Evolutionary conservation across 306 rosid genomes (phyloP), one percentile per base, ranked within the genome.

Genomic region (Pterocarpus santalinus): DNA sequence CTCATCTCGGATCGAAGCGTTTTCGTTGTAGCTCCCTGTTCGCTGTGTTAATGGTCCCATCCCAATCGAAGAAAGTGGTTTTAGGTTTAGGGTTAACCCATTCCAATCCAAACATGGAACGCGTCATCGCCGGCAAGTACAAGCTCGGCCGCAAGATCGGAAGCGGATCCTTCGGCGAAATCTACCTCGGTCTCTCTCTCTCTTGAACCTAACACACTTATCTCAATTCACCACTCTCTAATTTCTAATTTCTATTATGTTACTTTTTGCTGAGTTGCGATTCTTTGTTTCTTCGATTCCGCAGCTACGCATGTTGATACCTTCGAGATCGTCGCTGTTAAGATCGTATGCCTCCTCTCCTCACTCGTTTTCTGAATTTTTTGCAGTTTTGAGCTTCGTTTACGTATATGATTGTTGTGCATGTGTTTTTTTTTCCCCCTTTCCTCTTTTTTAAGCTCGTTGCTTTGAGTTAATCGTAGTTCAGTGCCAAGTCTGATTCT

Each of bases 81-180:
- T 47, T 47, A 47, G 53, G 53, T 47, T 47, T 47, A 47, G 53
- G 53, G 53, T 47, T 47, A 12, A 8, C 1, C 12, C 41, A 38
- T 38, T 6, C 41, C 7, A 39, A 44, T 44, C 5, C 51, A 44
- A 55, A 30, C 64, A 80, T 80, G 85, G 86, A 83, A 33, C 86
- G 86, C 73, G 44, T 95, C 83, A 85, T 95, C 79, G 97, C 93
- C 83, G 80, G 87, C 69, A 91, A 91, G 88, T 95, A 84, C 89
- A 95, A 91, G 88, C 92, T 92, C 39, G 97, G 99, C 72, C 94
- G 97, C 76, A 95, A 95, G 95, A 95, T 95, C 94, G 99, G 99
- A 61, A 92, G 99, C 85, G 99, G 97, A 84, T 95, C 99, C 74
- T 95, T 95, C 80, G 99, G 99, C 4, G 97, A 95, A 90, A 95